Percentiles rank a stretch among this genome's conserved stretches.
Conservation (phyloP, 441 rosid genomes). For the Adansonia rubrostipa region DNA sequence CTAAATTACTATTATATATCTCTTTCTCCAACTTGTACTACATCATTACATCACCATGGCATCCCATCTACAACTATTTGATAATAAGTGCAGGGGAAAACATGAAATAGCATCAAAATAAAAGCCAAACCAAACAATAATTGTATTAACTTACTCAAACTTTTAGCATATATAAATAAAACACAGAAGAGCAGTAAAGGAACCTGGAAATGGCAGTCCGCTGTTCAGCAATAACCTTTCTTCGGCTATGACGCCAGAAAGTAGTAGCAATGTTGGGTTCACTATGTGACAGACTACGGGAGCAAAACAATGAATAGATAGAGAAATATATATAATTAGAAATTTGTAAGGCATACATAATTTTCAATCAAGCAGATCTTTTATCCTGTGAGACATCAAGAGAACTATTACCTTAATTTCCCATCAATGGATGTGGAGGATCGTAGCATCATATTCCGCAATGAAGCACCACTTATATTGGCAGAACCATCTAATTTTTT, state of each 20-base stretch:
- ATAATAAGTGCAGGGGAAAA: not conserved
- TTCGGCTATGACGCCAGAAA: constrained; percentile 93
- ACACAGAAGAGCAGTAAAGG: constrained; percentile 33
- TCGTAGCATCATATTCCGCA: constrained; percentile 74
- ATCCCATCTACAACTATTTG: not conserved
- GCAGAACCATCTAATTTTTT: constrained; percentile 71
- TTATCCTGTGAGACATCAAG: not conserved
- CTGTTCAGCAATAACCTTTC: constrained; percentile 95
- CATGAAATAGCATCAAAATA: not conserved
- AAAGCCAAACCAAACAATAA: not conserved
- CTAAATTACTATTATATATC: not conserved
- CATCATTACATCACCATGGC: not conserved
- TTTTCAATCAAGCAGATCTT: not conserved
- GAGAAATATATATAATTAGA: not conserved
- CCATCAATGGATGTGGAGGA: constrained; percentile 63
- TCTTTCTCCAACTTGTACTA: not conserved
- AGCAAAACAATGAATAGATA: constrained; percentile 25
- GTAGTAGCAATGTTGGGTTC: constrained; percentile 90
- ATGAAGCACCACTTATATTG: constrained; percentile 65
- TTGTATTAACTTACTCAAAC: not conserved
- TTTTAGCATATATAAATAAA: constrained; percentile 16
- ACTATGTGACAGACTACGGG: constrained; percentile 79
- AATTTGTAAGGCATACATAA: constrained; percentile 1
- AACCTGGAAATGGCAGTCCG: constrained; percentile 99
- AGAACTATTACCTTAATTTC: constrained; percentile 63